Evolutionary conservation across 495 filamentous ascomycete species (phyloP).

Genomic region (Xylaria castorea): DNA sequence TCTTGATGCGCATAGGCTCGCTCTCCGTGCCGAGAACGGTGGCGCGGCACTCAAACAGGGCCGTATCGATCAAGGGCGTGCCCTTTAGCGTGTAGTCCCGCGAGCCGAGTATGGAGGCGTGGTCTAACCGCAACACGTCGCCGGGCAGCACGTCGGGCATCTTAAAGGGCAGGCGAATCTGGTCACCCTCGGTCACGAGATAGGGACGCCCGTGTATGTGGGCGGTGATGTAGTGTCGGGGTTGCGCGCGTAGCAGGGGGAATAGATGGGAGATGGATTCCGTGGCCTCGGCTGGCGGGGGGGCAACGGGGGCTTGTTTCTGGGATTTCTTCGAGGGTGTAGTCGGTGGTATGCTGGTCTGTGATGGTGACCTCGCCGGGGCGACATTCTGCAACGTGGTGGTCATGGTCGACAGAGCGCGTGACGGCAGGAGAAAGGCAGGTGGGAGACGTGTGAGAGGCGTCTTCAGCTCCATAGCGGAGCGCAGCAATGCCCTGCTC

Average conservation of each 20-base stretch:
- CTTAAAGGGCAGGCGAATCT: slow-evolving; percentile 89
- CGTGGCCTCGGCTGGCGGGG: slow-evolving; percentile 37
- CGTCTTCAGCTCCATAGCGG: slow-evolving; percentile 54
- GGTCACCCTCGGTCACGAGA: slow-evolving; percentile 87
- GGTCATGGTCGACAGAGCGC: slow-evolving; percentile 28
- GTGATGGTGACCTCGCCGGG: slow-evolving; percentile 30
- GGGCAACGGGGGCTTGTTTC: slow-evolving; percentile 35
- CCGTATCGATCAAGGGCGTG: slow-evolving; percentile 76
- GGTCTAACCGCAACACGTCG: slow-evolving; percentile 84
- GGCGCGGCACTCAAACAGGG: slow-evolving; percentile 82
- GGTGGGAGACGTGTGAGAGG: slow-evolving; percentile 44
- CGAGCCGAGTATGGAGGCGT: slow-evolving; percentile 78
- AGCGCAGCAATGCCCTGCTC: slow-evolving; percentile 55
- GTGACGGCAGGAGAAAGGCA: slow-evolving; percentile 43
- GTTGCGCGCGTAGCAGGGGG: slow-evolving; percentile 78
- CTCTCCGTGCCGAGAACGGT: slow-evolving; percentile 84
- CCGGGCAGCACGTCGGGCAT: slow-evolving; percentile 85
- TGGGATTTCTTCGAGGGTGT: slow-evolving; percentile 36
- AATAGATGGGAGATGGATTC: slow-evolving; percentile 65
- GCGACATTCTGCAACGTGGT: slow-evolving; percentile 39
- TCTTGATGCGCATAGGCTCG: slow-evolving; percentile 84
- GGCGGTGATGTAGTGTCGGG: slow-evolving; percentile 81
- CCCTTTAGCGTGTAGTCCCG: slow-evolving; percentile 91
- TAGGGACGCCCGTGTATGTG: slow-evolving; percentile 90
- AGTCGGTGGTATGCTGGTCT: slow-evolving; percentile 39